Percentiles rank a stretch among this genome's conserved stretches.
Conservation (phyloP, 352 stramenopile genomes). For the Peronospora farinosa region DNA sequence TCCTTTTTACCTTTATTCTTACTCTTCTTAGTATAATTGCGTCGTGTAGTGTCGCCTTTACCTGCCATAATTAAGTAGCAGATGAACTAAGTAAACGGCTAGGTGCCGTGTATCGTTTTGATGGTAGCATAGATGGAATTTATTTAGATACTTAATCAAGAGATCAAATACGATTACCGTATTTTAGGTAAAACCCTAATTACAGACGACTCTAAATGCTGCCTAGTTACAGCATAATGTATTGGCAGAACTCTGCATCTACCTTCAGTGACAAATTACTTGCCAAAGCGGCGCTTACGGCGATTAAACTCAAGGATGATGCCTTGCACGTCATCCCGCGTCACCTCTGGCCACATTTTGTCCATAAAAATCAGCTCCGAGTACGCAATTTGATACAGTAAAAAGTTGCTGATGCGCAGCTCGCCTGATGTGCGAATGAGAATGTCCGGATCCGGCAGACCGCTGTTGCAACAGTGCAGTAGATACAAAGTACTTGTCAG, state of each 20-base stretch:
- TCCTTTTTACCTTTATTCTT: slow-evolving; percentile 14
- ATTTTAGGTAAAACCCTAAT: background rate
- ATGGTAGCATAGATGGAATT: background rate
- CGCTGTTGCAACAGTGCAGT: slow-evolving; percentile 36
- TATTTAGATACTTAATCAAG: background rate
- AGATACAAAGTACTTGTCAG: background rate
- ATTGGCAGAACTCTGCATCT: background rate
- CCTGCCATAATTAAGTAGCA: slow-evolving; percentile 13
- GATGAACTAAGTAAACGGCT: slow-evolving; percentile 13
- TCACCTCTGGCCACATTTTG: slow-evolving; percentile 95
- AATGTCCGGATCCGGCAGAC: slow-evolving; percentile 89
- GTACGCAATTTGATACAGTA: slow-evolving; percentile 95
- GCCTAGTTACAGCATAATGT: background rate
- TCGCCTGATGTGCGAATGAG: slow-evolving; percentile 94
- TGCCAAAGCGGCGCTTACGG: slow-evolving; percentile 86
- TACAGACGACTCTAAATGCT: background rate
- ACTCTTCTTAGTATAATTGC: slow-evolving; percentile 30
- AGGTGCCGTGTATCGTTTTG: no score
- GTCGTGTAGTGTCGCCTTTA: slow-evolving; percentile 20
- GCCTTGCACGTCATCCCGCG: slow-evolving; percentile 62
- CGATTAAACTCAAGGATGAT: slow-evolving; percentile 82
- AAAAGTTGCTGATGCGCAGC: slow-evolving; percentile 93
- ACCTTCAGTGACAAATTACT: slow-evolving; percentile 35
- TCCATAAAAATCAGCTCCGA: slow-evolving; percentile 92
- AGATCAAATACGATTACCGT: background rate